Conservation (phyloP, 768 basidiomycete genomes). For the Erythrobasidium yunnanense region DNA sequence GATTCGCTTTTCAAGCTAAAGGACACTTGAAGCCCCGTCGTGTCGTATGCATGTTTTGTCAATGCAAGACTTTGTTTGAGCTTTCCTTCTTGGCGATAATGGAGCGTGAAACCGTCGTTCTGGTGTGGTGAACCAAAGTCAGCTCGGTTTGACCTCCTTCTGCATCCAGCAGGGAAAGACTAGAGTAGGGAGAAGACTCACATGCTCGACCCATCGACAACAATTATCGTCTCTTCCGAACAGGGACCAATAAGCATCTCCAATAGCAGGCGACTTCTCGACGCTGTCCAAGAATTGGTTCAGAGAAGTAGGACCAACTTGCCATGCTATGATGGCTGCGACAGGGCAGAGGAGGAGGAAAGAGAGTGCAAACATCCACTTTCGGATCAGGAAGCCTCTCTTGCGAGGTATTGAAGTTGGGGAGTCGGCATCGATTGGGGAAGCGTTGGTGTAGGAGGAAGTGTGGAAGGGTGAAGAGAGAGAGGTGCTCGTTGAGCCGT, state of each 20-base stretch:
- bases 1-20: neutral
- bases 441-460: no score
- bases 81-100: constrained; percentile 25
- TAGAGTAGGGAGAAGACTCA: neutral
- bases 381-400: neutral
- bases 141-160: neutral
- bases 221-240: constrained; percentile 31
- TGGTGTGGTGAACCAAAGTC: neutral
- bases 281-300: neutral
- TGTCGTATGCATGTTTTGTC: constrained; percentile 6
- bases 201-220: constrained; percentile 37
- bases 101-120: constrained; percentile 37
- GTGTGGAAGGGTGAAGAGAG: no score
- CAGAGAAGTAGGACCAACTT: constrained; percentile 17
- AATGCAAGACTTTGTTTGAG: constrained; percentile 5
- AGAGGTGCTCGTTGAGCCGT: no score
- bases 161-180: neutral
- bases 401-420: neutral
- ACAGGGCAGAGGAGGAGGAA: constrained; percentile 13
- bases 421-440: no score
- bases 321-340: constrained; percentile 7
- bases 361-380: constrained; percentile 24
- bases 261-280: constrained; percentile 4
- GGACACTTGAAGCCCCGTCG: neutral
- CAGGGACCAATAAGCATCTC: constrained; percentile 36